Evolutionary conservation across 2,329 filamentous ascomycete species (phyloP), one percentile per base, ranked within the genome.

Genomic region (Apiospora saccharicola): DNA sequence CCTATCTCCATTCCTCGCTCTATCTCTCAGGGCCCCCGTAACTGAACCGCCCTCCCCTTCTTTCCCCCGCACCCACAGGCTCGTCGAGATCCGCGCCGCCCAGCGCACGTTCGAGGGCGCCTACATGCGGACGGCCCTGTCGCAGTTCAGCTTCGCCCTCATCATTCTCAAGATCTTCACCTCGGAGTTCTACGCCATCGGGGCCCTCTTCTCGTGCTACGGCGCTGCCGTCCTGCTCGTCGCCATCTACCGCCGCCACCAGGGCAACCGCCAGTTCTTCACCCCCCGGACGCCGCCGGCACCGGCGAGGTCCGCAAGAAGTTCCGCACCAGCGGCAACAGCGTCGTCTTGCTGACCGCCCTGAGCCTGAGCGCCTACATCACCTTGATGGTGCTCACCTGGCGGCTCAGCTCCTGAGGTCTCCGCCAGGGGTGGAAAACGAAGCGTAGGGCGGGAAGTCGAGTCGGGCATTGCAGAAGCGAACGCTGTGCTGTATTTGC

Each of bases 81-180:
- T 99, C 61, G 94, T 98, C 75, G 96, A 98, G 84, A 93, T 98
- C 76, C 94, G 96, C 75, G 96, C 96, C 16, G 94, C 96, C 14
- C 96, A 99, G 81, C 91, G 96, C 71, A 99, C 96, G 1, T 99
- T 98, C 78, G 96, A 99, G 83, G 96, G 96, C 30, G 96, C 96
- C 30, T 99, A 98, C 83, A 93, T 98, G 79, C 93, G 96, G 74
- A 99, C 96, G 0, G 95, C 96, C 3, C 90, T 99, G 26, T 94
- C 94, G 3, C 95, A 98, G 80, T 98, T 98, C 85, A 96, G 93
- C 72, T 98, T 99, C 82, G 92, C 96, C 26, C 91, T 99, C 69
- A 92, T 99, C 75, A 94, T 99, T 70, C 90, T 98, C 76, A 98
- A 97, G 85, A 97, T 99, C 82, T 98, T 99, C 85, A 98, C 95